Evolutionary conservation across 2,329 filamentous ascomycete species (phyloP).

Genomic region (Mycosphaerella sp.): DNA sequence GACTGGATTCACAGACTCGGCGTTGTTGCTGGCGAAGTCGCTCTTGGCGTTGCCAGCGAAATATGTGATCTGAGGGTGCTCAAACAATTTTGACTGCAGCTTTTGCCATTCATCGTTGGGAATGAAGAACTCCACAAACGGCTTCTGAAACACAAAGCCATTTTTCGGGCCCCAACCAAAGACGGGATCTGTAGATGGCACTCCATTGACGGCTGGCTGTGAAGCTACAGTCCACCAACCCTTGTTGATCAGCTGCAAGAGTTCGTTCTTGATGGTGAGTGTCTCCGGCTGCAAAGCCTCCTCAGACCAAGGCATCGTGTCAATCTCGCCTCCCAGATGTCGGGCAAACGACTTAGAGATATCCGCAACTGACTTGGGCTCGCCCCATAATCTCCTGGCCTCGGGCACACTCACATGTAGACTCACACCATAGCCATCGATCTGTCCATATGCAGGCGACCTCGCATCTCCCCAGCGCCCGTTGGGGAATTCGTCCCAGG

Average conservation of each 20-base stretch:
- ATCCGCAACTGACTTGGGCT: constrained; percentile 62
- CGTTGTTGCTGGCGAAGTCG: constrained; percentile 64
- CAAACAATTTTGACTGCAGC: constrained; percentile 60
- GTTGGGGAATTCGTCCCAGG: constrained; percentile 98
- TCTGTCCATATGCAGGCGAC: constrained; percentile 90
- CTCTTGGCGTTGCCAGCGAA: constrained; percentile 75
- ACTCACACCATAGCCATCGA: constrained; percentile 96
- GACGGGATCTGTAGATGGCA: constrained; percentile 65
- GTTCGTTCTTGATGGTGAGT: constrained; percentile 65
- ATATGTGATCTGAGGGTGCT: constrained; percentile 68
- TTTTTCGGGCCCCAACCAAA: constrained; percentile 92
- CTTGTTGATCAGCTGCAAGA: constrained; percentile 68
- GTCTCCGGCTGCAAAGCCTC: constrained; percentile 81
- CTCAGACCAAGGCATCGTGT: constrained; percentile 89
- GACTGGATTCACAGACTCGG: constrained; percentile 77
- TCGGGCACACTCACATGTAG: constrained; percentile 82
- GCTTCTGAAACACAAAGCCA: constrained; percentile 96
- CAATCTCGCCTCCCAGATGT: constrained; percentile 71
- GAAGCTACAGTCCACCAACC: constrained; percentile 97
- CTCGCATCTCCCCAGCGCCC: constrained; percentile 90
- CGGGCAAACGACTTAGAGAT: constrained; percentile 74
- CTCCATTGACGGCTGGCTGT: constrained; percentile 86
- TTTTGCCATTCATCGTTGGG: constrained; percentile 63
- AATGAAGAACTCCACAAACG: constrained; percentile 95
- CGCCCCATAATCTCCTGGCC: constrained; percentile 78